Conservation (phyloP, 2,329 filamentous ascomycete species). For the Arthrobotrys entomopaga region DNA sequence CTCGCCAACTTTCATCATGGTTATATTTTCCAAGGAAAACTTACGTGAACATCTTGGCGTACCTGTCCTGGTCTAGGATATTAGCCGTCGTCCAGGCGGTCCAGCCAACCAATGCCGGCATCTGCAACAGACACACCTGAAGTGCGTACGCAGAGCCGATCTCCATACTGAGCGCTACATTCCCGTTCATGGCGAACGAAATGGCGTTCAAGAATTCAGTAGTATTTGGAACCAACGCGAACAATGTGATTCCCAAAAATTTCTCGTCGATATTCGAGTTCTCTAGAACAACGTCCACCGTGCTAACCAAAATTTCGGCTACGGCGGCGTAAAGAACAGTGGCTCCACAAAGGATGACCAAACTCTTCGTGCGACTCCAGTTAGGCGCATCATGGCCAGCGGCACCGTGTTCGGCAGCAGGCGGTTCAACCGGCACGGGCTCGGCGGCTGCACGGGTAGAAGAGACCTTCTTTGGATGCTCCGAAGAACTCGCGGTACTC, state of each 20-base stretch:
- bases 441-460: constrained; percentile 59
- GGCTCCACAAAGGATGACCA: constrained; percentile 85
- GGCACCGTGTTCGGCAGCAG: constrained; percentile 58
- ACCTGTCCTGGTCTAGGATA: constrained; percentile 68
- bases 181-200: constrained; percentile 99
- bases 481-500: constrained; percentile 48
- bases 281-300: constrained; percentile 93
- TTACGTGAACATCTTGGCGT: constrained; percentile 72
- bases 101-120: constrained; percentile 91
- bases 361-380: constrained; percentile 92
- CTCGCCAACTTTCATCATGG: not conserved
- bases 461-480: constrained; percentile 58
- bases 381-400: constrained; percentile 93
- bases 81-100: constrained; percentile 76
- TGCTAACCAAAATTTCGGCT: constrained; percentile 95
- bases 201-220: constrained; percentile 99
- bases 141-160: constrained; percentile 97
- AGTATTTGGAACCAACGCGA: constrained; percentile 96
- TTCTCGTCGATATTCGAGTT: constrained; percentile 95
- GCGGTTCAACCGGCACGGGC: constrained; percentile 53
- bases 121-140: constrained; percentile 93
- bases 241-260: constrained; percentile 94
- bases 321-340: constrained; percentile 96
- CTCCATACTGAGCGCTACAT: constrained; percentile 98
- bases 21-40: not conserved